Base-by-base conservation (phyloP, 495 filamentous ascomycete species). In the Neurospora tetrasperma region DNA sequence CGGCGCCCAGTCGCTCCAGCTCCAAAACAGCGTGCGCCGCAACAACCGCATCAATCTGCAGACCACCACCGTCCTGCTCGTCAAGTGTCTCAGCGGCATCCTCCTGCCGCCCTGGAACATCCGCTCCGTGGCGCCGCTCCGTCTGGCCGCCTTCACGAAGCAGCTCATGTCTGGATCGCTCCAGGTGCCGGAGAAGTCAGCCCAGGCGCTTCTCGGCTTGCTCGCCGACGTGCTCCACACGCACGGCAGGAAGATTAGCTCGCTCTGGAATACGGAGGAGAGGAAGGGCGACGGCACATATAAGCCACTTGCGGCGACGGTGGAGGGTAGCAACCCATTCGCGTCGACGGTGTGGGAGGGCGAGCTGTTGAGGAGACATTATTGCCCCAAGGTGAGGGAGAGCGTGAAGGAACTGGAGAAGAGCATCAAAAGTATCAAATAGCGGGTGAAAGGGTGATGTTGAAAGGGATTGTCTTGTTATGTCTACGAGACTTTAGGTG, bases 291-390 rank as follows among this genome's bases (percentile, higher is more conserved):
- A 86, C 72, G 84, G 84, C 5, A 80, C 76, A 4, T 90, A 85
- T 75, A 87, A 90, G 78, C 78, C 88, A n/a, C 70, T 86, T 72
- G 79, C 80, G 41, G 84, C 81, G 38, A 88, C 93, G 75, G 84
- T 94, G 4, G 94, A 97, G 79, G 86, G 86, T 27, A 94, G 90
- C 72, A 97, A 97, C 83, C 94, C 94, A 12, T 97, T 94, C 80
- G 92, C 95, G 7, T 88, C 90, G 5, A 96, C 93, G 3, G 85
- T 97, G 8, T 99, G 95, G 95, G 96, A 99, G 78, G 94, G 93
- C 3, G 94, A 98, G 84, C 76, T 99, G 62, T 79, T 99, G 76
- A 86, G 89, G 77, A 84, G 89, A 73, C 96, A 99, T 38, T 99
- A 91, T 77, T 93, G 89, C 74, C 94, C 94, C n/a, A 89, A 88